phyloP scores from a whole-genome alignment of 805 yeast species.

The Kazachstania taianensis region DNA sequence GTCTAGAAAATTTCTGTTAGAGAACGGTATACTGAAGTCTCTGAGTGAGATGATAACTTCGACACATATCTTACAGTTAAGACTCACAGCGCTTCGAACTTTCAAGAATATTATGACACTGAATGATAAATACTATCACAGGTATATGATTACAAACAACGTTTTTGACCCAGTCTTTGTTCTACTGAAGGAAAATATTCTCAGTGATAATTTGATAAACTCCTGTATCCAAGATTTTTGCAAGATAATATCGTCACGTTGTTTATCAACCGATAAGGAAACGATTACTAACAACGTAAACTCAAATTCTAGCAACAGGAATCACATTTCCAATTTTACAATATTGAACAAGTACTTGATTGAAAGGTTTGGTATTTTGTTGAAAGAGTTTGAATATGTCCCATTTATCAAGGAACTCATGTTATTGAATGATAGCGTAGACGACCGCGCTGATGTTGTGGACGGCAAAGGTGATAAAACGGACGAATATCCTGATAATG shows the following conservation, averaged over 20 bases:
- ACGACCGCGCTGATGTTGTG: too few species aligned
- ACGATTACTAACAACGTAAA: constrained; percentile 5
- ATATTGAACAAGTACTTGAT: constrained; percentile 25
- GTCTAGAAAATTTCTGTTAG: constrained; percentile 55
- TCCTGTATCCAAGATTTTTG: constrained; percentile 68
- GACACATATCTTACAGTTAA: constrained; percentile 36
- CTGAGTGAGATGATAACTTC: constrained; percentile 40
- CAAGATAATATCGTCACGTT: constrained; percentile 33
- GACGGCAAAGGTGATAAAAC: not conserved
- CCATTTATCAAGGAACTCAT: constrained; percentile 22
- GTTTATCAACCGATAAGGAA: constrained; percentile 10
- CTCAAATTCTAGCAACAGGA: not conserved
- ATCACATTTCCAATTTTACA: constrained; percentile 18
- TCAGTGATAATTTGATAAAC: constrained; percentile 52
- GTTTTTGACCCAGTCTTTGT: constrained; percentile 41
- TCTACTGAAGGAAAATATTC: constrained; percentile 38
- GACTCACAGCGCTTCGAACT: constrained; percentile 61
- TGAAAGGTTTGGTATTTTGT: constrained; percentile 20
- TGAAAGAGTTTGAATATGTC: constrained; percentile 26
- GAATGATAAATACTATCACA: constrained; percentile 52
- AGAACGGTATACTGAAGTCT: constrained; percentile 47
- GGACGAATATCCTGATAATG: not conserved
- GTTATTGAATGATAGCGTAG: not conserved
- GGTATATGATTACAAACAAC: constrained; percentile 46
- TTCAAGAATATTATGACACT: constrained; percentile 50